A percentile compares a stretch with the other conserved stretches of the same genome.
phyloP scores from a whole-genome alignment of 495 filamentous ascomycete species.

The Penicillium bovifimosum region DNA sequence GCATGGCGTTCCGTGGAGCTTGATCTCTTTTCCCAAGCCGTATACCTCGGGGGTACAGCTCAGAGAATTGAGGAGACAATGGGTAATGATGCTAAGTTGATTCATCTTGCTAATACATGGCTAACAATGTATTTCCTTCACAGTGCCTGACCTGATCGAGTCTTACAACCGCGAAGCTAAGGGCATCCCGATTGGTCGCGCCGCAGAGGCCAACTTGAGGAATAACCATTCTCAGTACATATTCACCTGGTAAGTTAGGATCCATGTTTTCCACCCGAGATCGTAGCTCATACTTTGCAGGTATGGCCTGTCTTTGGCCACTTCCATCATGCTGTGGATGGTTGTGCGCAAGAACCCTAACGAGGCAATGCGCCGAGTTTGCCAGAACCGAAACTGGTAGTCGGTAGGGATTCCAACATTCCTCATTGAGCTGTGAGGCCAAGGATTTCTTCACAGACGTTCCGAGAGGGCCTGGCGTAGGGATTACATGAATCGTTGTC shows the following conservation, averaged over 20 bases:
- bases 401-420: constrained; percentile 2
- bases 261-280: background rate
- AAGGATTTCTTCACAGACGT: no score
- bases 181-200: constrained; percentile 89
- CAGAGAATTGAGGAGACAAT: constrained; percentile 97
- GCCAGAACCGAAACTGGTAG: constrained; percentile 78
- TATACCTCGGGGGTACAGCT: no score
- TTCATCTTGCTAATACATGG: constrained; percentile 1
- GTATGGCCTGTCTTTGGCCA: constrained; percentile 84
- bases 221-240: constrained; percentile 98
- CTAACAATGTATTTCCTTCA: constrained; percentile 14
- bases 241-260: constrained; percentile 77
- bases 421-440: no score
- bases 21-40: no score
- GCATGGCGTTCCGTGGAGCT: no score
- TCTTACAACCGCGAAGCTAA: constrained; percentile 63
- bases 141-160: constrained; percentile 72
- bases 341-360: constrained; percentile 77
- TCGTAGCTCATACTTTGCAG: constrained; percentile 42
- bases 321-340: constrained; percentile 92
- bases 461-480: no score
- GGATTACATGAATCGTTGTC: no score
- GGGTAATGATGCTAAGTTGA: constrained; percentile 46
- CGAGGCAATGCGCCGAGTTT: constrained; percentile 65
- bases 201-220: no score